phyloP scores from a whole-genome alignment of 805 yeast genomes.

The Saccharomycopsis capsularis region DNA sequence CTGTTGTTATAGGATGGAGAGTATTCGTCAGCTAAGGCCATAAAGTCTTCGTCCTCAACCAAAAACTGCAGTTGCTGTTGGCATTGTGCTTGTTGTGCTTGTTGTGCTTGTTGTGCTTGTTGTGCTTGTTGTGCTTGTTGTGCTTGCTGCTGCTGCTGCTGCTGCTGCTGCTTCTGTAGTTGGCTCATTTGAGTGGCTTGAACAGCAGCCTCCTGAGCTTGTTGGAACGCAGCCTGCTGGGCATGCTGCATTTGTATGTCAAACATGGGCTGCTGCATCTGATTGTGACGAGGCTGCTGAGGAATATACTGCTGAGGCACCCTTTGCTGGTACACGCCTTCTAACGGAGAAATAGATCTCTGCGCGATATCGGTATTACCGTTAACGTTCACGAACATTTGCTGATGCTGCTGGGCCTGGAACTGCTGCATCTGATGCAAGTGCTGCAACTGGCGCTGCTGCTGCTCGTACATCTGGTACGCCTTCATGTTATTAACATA shows the following conservation, averaged over 20 bases:
- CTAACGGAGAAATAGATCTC: slow-evolving; percentile 20
- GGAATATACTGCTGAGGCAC: slow-evolving; percentile 10
- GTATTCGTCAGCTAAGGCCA: slow-evolving; percentile 21
- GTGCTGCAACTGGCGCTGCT: slow-evolving; percentile 17
- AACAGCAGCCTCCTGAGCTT: slow-evolving; percentile 10
- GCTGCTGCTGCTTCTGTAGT: slow-evolving; percentile 7
- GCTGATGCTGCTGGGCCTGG: slow-evolving; percentile 15
- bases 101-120: not conserved
- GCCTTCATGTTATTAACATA: slow-evolving; percentile 17
- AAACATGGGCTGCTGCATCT: slow-evolving; percentile 10
- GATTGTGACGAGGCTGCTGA: slow-evolving; percentile 15
- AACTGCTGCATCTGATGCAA: slow-evolving; percentile 19
- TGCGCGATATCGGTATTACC: slow-evolving; percentile 10
- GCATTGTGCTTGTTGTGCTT: not conserved
- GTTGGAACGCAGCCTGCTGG: slow-evolving; percentile 10
- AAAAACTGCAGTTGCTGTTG: slow-evolving; percentile 6
- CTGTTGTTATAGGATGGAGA: slow-evolving; percentile 6
- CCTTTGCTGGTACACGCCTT: slow-evolving; percentile 14
- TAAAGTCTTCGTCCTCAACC: slow-evolving; percentile 20
- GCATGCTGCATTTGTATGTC: slow-evolving; percentile 14
- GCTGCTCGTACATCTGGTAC: slow-evolving; percentile 17
- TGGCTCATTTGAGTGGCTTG: slow-evolving; percentile 7
- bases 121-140: slow-evolving; percentile 1
- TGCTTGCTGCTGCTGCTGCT: not conserved
- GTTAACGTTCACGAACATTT: slow-evolving; percentile 5